Evolutionary conservation across 495 filamentous ascomycete genomes (phyloP).

Genomic region (Penicillium roqueforti): DNA sequence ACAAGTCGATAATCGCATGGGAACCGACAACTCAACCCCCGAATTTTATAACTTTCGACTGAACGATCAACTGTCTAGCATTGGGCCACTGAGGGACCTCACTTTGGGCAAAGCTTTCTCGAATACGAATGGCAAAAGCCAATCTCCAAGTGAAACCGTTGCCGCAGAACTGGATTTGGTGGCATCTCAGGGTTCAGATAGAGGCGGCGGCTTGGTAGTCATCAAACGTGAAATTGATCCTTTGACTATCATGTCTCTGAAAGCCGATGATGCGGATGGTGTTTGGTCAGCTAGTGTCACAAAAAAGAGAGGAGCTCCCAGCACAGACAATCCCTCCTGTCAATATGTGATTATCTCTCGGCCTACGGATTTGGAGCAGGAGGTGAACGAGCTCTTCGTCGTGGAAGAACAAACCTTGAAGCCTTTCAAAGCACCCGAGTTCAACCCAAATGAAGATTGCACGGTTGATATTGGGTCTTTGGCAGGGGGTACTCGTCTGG

Average conservation of each 20-base stretch:
- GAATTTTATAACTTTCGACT: slow-evolving; percentile 69
- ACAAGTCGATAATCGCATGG: slow-evolving; percentile 16
- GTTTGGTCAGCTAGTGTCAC: slow-evolving; percentile 36
- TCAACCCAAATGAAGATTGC: slow-evolving; percentile 78
- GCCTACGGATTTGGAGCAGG: slow-evolving; percentile 28
- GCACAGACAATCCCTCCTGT: slow-evolving; percentile 36
- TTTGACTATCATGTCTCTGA: slow-evolving; percentile 54
- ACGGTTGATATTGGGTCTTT: slow-evolving; percentile 80
- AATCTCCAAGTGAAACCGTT: slow-evolving; percentile 30
- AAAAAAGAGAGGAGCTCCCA: slow-evolving; percentile 21
- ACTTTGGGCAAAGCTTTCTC: slow-evolving; percentile 52
- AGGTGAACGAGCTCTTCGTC: slow-evolving; percentile 38
- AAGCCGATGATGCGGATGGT: slow-evolving; percentile 28
- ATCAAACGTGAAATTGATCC: slow-evolving; percentile 73
- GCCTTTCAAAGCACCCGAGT: slow-evolving; percentile 57
- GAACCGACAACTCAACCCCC: slow-evolving; percentile 21
- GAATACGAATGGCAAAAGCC: background rate
- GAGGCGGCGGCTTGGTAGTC: slow-evolving; percentile 64
- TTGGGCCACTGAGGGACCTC: slow-evolving; percentile 72
- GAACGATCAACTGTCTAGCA: slow-evolving; percentile 69
- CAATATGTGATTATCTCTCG: slow-evolving; percentile 41
- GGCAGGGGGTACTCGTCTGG: slow-evolving; percentile 66
- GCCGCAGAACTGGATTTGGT: slow-evolving; percentile 65
- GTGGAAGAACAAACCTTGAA: slow-evolving; percentile 28
- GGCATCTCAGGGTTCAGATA: slow-evolving; percentile 63